These are phyloP conservation scores for Colletotrichum sp. DNA, from an alignment of 2,329 filamentous ascomycete species.

Conservation along the genomic window DNA sequence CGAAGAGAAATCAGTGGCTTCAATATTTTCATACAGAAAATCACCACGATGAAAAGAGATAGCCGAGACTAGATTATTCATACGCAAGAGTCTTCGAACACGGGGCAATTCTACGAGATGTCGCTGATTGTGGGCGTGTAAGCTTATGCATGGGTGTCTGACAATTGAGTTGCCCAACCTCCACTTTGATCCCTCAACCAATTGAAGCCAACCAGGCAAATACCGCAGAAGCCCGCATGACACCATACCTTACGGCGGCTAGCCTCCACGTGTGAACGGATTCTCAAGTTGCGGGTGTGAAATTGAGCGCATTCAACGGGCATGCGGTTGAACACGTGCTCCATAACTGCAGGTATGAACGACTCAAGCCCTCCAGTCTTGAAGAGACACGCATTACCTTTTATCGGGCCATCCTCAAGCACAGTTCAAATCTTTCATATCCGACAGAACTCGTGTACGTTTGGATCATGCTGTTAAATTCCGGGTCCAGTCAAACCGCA, in stretches of 20 bases:
- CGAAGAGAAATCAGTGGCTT: no score
- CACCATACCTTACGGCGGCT: not conserved
- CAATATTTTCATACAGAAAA: not conserved
- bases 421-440: not conserved
- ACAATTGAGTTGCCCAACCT: not conserved
- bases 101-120: not conserved
- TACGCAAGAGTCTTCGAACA: not conserved
- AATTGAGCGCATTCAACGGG: not conserved
- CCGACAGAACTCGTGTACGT: not conserved
- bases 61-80: not conserved
- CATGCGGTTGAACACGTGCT: not conserved
- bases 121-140: not conserved
- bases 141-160: not conserved
- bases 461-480: not conserved
- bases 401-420: not conserved
- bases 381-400: not conserved
- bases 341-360: not conserved
- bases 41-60: not conserved
- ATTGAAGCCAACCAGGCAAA: not conserved
- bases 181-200: not conserved
- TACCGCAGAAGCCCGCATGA: not conserved
- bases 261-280: not conserved
- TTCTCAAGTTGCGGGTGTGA: not conserved
- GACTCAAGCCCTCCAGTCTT: not conserved
- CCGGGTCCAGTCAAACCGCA: not conserved